These are phyloP conservation scores for Phialophora expanda DNA, from an alignment of 2,329 filamentous ascomycete species.

Conservation along the genomic window DNA sequence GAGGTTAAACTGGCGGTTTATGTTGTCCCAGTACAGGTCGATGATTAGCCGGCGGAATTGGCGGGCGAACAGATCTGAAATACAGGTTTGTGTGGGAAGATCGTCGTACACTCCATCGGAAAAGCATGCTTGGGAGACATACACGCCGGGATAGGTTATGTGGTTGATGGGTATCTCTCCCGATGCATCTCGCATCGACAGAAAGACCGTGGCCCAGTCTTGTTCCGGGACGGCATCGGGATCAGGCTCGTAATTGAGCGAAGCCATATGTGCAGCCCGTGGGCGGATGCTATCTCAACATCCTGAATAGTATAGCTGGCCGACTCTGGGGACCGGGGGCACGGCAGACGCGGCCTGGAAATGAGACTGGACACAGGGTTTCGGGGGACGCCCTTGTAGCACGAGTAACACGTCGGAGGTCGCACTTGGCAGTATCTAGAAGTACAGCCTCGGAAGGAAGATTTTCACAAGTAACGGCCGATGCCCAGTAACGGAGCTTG, in stretches of 20 bases:
- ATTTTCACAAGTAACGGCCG: neutral
- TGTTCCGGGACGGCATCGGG: constrained; percentile 44
- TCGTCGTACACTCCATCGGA: constrained; percentile 59
- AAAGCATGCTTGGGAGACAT: constrained; percentile 65
- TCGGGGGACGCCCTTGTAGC: neutral
- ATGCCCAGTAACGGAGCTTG: neutral
- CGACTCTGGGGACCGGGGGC: neutral
- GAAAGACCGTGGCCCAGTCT: constrained; percentile 48
- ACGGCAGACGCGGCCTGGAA: neutral
- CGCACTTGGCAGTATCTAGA: neutral
- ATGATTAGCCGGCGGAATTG: constrained; percentile 64
- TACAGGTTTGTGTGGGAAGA: constrained; percentile 58
- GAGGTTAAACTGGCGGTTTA: constrained; percentile 61
- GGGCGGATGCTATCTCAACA: constrained; percentile 4
- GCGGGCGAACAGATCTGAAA: constrained; percentile 67
- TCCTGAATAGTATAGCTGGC: constrained; percentile 1
- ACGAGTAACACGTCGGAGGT: neutral
- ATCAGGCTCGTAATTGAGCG: constrained; percentile 49
- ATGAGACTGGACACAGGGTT: neutral
- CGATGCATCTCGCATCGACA: constrained; percentile 66
- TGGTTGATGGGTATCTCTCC: constrained; percentile 67
- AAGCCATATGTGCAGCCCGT: constrained; percentile 45
- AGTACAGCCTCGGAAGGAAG: neutral
- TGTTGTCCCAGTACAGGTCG: constrained; percentile 69
- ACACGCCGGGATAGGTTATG: constrained; percentile 62